A percentile compares a stretch with the other conserved stretches of the same genome.
Evolutionary conservation across 164 flowering plant genomes (phyloP).

Genomic region (Vitis labrusca): DNA sequence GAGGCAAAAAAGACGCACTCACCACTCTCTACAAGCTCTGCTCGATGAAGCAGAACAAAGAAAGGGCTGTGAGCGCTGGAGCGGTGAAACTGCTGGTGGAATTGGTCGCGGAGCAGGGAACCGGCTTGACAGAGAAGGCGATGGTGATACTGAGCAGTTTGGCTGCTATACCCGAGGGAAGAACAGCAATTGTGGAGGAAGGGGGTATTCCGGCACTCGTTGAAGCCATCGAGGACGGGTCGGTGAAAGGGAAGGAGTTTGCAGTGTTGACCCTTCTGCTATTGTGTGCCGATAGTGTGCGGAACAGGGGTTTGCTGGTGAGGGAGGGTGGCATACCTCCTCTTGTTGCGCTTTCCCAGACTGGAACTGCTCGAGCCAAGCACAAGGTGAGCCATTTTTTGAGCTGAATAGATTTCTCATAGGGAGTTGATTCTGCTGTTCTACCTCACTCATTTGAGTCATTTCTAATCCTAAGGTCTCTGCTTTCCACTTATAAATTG

Average conservation of each 20-base stretch:
- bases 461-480: not conserved
- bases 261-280: conserved; percentile 81
- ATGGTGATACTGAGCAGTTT: conserved; percentile 89
- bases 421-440: not conserved
- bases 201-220: conserved; percentile 86
- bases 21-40: conserved; percentile 92
- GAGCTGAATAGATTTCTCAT: not conserved
- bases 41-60: conserved; percentile 67
- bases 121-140: conserved; percentile 89
- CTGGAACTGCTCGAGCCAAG: conserved; percentile 78
- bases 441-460: too few relatives aligned
- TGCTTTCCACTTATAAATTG: too few relatives aligned
- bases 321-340: conserved; percentile 98
- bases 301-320: conserved; percentile 72
- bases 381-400: conserved; percentile 57
- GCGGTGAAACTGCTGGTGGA: conserved; percentile 82
- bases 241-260: conserved; percentile 86
- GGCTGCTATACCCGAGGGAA: conserved; percentile 62
- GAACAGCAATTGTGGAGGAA: conserved; percentile 72
- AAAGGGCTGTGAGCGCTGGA: conserved; percentile 86
- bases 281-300: conserved; percentile 61
- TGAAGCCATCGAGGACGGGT: conserved; percentile 88
- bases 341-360: conserved; percentile 82
- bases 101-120: conserved; percentile 69
- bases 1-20: conserved; percentile 95